Conservation (phyloP, 2,329 filamentous ascomycete species). For the Coniochaeta pulveracea region DNA sequence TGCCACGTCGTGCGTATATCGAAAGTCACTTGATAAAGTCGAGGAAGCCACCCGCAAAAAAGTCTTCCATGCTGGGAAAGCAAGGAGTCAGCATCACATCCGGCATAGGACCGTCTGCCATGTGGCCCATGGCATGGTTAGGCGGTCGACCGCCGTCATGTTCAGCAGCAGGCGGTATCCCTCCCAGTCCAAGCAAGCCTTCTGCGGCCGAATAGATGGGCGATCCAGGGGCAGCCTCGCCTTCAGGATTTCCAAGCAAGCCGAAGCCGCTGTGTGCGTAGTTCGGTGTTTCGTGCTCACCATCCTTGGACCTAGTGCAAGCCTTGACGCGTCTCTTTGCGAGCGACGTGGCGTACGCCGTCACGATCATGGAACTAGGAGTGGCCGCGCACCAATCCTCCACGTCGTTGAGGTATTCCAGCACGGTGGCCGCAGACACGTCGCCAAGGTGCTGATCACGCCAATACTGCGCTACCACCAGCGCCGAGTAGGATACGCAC, state of each 20-base stretch:
- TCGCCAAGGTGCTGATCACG: not conserved
- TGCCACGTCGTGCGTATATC: too few species aligned
- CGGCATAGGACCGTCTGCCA: too few species aligned
- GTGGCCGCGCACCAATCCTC: slow-evolving; percentile 1
- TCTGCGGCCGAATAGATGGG: slow-evolving; percentile 2
- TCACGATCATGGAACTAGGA: not conserved
- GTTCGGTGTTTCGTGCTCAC: not conserved
- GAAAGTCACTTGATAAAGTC: slow-evolving; percentile 6
- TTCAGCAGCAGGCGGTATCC: not conserved
- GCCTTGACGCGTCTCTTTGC: slow-evolving; percentile 2
- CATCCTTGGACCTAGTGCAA: too few species aligned
- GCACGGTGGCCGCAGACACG: not conserved
- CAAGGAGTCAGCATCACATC: slow-evolving; percentile 3
- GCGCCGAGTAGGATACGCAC: slow-evolving; percentile 5
- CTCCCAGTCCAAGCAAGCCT: slow-evolving; percentile 1
- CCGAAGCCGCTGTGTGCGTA: not conserved
- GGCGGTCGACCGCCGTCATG: not conserved
- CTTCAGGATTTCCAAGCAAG: too few species aligned
- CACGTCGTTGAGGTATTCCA: not conserved
- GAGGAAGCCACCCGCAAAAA: slow-evolving; percentile 4
- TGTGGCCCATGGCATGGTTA: not conserved
- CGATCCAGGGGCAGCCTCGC: not conserved
- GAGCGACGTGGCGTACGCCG: not conserved
- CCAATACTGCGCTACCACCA: slow-evolving; percentile 5
- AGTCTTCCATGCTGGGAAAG: slow-evolving; percentile 5